Evolutionary conservation across 1,139 yeast species (phyloP), one percentile per base, ranked within the genome.

Genomic region (Candida neerlandica): DNA sequence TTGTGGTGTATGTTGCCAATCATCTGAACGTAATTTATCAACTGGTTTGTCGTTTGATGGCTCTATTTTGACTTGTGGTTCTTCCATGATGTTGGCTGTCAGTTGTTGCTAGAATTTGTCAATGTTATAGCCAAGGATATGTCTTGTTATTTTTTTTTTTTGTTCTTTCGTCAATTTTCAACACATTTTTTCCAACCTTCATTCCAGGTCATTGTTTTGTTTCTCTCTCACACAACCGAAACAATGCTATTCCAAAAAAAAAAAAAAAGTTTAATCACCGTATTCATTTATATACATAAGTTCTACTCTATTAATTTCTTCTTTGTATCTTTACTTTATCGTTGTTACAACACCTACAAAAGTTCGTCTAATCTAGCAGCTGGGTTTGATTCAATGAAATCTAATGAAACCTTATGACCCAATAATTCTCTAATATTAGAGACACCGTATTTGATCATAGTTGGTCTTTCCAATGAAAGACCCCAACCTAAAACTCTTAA

Each of bases 401-500:
- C 97, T 59, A 92, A 78, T 55, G 90, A 83, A 45, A 91, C 97
- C 75, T 92, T 92, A 72, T 92, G 97, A 53, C 98, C 98, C 65
- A 92, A 78, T 64, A 92, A 78, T 69, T 91, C 97, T 80, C 98
- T 85, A 64, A 95, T 95, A 70, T 95, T 95, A 59, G 92, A 85
- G 51, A 94, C 96, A 55, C 89, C 96, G 66, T 95, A 95, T 73
- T 94, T 95, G 71, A 95, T 95, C 99, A 95, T 95, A 41, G 99
- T 95, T 58, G 99, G 99, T 75, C 99, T 87, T 73, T 95, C 99
- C 67, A 95, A 80, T 39, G 96, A 88, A 62, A 95, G 80, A 64
- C 99, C 99, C 94, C 96, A 95, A 56, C 99, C 99, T 60, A 91
- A 82, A 29, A 94, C 98, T 69, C 98, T 82, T 76, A 95, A 73